Conservation (phyloP, 441 rosid genomes). For the Cnidoscolus chayamansa region DNA sequence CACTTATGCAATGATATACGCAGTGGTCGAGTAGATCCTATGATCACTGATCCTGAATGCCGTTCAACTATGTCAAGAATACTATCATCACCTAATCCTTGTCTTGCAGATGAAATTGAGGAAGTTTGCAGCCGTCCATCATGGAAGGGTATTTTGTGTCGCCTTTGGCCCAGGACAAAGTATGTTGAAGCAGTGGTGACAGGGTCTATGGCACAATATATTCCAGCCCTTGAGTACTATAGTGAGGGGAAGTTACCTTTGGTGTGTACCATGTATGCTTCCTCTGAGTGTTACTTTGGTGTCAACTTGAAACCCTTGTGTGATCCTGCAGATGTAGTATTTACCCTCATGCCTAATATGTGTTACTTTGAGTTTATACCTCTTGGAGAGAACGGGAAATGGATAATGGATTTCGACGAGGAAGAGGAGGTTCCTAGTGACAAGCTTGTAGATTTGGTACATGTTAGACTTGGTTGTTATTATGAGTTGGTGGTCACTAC, state of each 20-base stretch:
- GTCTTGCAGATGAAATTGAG: constrained; percentile 64
- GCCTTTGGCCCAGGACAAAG: constrained; percentile 82
- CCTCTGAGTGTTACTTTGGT: constrained; percentile 90
- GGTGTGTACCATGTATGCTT: constrained; percentile 90
- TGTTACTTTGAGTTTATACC: constrained; percentile 81
- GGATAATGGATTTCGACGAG: constrained; percentile 45
- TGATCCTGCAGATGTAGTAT: constrained; percentile 69
- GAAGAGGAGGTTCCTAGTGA: constrained; percentile 50
- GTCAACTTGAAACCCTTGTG: constrained; percentile 80
- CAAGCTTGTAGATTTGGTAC: constrained; percentile 63
- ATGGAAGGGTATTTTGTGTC: constrained; percentile 83
- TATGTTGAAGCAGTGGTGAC: constrained; percentile 87
- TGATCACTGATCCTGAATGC: constrained; percentile 64
- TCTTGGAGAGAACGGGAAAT: constrained; percentile 59
- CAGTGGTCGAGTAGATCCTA: constrained; percentile 42
- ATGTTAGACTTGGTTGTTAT: constrained; percentile 62
- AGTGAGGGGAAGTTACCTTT: constrained; percentile 69
- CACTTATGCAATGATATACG: constrained; percentile 65
- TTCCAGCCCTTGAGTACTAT: constrained; percentile 64
- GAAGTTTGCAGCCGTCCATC: constrained; percentile 57
- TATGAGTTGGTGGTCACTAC: constrained; percentile 87
- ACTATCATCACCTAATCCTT: constrained; percentile 47
- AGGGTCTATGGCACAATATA: constrained; percentile 89
- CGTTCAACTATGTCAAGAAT: constrained; percentile 45
- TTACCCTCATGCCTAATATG: constrained; percentile 89